phyloP scores from a whole-genome alignment of 371 early-diverging fungal genomes.

The Rhizomucor pusillus region DNA sequence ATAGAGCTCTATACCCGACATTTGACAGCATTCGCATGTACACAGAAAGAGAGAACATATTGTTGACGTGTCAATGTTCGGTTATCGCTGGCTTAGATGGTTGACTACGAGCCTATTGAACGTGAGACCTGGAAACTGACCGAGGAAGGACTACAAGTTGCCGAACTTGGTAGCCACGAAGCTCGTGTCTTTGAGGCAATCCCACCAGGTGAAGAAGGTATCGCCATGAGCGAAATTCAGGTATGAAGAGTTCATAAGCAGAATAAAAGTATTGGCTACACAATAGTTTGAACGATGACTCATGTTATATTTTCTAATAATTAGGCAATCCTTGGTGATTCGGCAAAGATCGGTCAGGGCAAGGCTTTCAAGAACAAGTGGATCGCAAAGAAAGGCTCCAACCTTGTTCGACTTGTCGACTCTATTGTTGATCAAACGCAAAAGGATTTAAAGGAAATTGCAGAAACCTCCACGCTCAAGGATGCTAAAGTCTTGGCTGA shows the following conservation, averaged over 20 bases:
- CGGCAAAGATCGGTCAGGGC: constrained; percentile 91
- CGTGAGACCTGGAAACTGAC: constrained; percentile 81
- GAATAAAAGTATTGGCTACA: too few species aligned
- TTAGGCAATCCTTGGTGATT: constrained; percentile 61
- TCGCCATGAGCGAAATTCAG: constrained; percentile 78
- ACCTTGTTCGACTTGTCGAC: constrained; percentile 70
- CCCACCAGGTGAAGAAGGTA: constrained; percentile 79
- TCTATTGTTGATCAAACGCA: constrained; percentile 84
- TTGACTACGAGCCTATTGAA: constrained; percentile 79
- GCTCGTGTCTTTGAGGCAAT: constrained; percentile 90
- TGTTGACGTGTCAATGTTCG: constrained; percentile 4
- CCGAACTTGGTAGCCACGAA: constrained; percentile 89
- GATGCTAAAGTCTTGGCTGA: constrained; percentile 74
- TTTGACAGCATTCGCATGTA: not conserved
- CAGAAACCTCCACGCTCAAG: constrained; percentile 58
- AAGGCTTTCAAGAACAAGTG: constrained; percentile 97
- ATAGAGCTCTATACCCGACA: not conserved
- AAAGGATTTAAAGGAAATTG: constrained; percentile 69
- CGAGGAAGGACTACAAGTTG: constrained; percentile 84
- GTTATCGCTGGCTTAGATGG: constrained; percentile 59
- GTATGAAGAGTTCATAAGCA: too few species aligned
- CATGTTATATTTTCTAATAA: constrained; percentile 1
- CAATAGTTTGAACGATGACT: too few species aligned
- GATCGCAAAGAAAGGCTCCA: constrained; percentile 82
- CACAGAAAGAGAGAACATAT: not conserved